Evolutionary conservation across 208 protist species (phyloP).

Genomic region (Porcisia deanei): DNA sequence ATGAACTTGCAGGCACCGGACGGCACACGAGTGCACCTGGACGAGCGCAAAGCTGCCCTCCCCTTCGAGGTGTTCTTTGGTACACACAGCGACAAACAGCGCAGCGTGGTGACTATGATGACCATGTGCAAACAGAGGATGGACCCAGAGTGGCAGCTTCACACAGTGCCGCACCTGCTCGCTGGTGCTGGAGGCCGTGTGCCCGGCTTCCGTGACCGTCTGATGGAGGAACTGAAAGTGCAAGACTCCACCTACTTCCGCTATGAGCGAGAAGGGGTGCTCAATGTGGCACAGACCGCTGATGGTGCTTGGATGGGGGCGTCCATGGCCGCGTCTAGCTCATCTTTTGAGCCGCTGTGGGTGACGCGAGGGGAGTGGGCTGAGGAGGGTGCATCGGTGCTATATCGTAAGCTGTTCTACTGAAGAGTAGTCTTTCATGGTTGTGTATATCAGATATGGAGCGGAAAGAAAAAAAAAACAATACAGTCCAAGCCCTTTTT

Average conservation of each 20-base stretch:
- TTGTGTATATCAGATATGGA: not conserved
- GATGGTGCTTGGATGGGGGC: slow-evolving; percentile 79
- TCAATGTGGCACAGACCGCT: slow-evolving; percentile 27
- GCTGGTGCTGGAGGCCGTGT: slow-evolving; percentile 49
- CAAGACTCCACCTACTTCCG: slow-evolving; percentile 79
- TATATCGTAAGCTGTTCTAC: slow-evolving; percentile 79
- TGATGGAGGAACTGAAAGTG: slow-evolving; percentile 62
- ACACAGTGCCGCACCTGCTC: slow-evolving; percentile 69
- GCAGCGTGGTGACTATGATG: slow-evolving; percentile 53
- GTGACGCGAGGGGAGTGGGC: slow-evolving; percentile 70
- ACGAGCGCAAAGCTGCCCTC: slow-evolving; percentile 17
- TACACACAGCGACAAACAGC: slow-evolving; percentile 6
- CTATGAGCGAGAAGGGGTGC: slow-evolving; percentile 58
- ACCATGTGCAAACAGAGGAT: slow-evolving; percentile 46
- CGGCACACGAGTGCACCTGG: slow-evolving; percentile 23
- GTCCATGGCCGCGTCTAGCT: slow-evolving; percentile 75
- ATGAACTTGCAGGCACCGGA: slow-evolving; percentile 26
- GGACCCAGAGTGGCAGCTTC: slow-evolving; percentile 80
- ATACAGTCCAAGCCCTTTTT: not conserved
- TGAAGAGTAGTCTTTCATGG: slow-evolving; percentile 14
- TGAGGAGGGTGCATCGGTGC: slow-evolving; percentile 70
- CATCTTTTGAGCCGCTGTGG: slow-evolving; percentile 80
- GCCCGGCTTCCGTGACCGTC: slow-evolving; percentile 50
- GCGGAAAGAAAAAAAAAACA: not conserved
- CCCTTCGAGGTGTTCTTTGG: slow-evolving; percentile 74